phyloP scores from a whole-genome alignment of 768 basidiomycete genomes.

The Auricularia heimuer region DNA sequence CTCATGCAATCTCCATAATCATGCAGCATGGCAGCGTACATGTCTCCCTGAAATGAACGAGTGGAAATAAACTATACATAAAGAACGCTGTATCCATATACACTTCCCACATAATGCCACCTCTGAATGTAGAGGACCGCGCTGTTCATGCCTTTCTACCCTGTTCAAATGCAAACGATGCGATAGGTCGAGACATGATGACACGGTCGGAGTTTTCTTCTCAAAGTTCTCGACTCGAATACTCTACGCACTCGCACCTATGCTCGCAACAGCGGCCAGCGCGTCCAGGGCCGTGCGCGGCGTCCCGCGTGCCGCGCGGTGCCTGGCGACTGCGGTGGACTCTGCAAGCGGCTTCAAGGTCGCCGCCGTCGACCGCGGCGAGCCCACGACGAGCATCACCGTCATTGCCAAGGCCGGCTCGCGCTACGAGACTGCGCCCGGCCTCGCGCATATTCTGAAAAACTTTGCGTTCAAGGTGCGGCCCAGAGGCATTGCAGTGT shows the following conservation, averaged over 20 bases:
- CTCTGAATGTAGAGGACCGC: no score
- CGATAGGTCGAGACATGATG: no score
- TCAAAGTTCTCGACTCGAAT: no score
- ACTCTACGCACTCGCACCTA: not conserved
- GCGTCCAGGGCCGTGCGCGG: not conserved
- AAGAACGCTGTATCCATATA: no score
- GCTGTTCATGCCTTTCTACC: no score
- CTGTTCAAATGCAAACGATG: no score
- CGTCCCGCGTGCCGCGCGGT: not conserved
- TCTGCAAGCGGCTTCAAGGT: conserved; percentile 68
- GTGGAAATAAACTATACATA: no score
- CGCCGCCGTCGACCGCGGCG: conserved; percentile 71
- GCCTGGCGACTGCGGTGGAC: conserved; percentile 76
- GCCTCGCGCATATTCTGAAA: conserved; percentile 89
- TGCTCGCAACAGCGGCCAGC: conserved; percentile 1
- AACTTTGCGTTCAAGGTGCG: conserved; percentile 98
- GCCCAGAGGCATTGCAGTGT: conserved; percentile 3
- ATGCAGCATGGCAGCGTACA: conserved; percentile 62
- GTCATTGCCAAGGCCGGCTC: conserved; percentile 89
- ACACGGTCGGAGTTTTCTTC: no score
- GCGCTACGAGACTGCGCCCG: conserved; percentile 79
- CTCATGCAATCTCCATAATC: conserved; percentile 15
- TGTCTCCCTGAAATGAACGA: conserved; percentile 47
- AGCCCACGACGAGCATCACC: conserved; percentile 78
- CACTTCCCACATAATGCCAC: no score